A percentile compares a stretch with the other conserved stretches of the same genome.
Evolutionary conservation across 2,329 filamentous ascomycete genomes (phyloP).

Genomic region (Exophiala bonariae): DNA sequence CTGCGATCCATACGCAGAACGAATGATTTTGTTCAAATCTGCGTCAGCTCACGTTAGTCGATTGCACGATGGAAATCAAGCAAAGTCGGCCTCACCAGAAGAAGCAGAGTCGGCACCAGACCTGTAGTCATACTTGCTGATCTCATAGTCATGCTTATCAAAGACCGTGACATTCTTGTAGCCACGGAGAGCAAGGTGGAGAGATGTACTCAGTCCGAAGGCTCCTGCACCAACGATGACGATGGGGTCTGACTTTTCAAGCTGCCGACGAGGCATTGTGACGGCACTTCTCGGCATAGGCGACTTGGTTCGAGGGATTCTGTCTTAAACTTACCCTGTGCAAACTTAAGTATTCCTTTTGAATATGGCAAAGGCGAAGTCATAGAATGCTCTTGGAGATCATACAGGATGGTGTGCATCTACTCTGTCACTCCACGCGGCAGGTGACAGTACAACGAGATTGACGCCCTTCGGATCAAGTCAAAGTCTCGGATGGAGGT

Average conservation of each 20-base stretch:
- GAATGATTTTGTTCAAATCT: slow-evolving; percentile 34
- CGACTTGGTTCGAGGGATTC: too few species aligned
- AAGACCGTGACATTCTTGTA: slow-evolving; percentile 51
- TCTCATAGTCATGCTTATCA: slow-evolving; percentile 47
- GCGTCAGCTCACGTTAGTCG: slow-evolving; percentile 17
- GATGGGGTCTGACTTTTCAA: slow-evolving; percentile 16
- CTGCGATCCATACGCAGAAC: slow-evolving; percentile 41
- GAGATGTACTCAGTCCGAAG: slow-evolving; percentile 51
- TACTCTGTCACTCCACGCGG: too few species aligned
- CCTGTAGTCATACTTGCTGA: slow-evolving; percentile 42
- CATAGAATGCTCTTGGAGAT: too few species aligned
- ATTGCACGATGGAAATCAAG: background rate
- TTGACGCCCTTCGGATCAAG: too few species aligned
- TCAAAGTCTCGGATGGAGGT: too few species aligned
- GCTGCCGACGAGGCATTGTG: slow-evolving; percentile 13
- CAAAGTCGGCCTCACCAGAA: slow-evolving; percentile 3
- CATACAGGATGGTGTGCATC: too few species aligned
- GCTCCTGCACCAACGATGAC: slow-evolving; percentile 55
- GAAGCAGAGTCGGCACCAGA: slow-evolving; percentile 46
- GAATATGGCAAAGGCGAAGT: too few species aligned
- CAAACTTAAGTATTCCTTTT: too few species aligned
- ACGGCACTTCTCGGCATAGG: too few species aligned
- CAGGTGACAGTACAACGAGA: too few species aligned
- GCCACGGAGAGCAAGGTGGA: slow-evolving; percentile 37
- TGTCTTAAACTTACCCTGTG: too few species aligned